Evolutionary conservation across 768 basidiomycete genomes (phyloP), one percentile per base, ranked within the genome.

Genomic region (Dendrothele bispora): DNA sequence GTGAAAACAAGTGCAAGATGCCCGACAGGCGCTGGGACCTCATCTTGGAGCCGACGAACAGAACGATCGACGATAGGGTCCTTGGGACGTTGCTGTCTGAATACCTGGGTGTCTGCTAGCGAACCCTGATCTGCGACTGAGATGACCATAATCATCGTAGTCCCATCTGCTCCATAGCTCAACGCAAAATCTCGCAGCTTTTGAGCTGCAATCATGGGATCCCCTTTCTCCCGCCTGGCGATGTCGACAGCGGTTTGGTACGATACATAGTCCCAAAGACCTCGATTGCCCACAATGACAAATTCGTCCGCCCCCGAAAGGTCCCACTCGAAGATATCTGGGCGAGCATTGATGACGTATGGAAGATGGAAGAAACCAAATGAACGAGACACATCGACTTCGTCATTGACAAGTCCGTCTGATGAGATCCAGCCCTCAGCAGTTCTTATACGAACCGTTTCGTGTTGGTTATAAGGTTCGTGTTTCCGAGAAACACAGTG

Each of bases 131-230:
- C 92, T 7, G 79, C 81, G 18, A 97, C 73, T 41, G 81, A 81
- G 55, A 98, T 82, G 28, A 98, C 93, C 95, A 98, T 98, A 69
- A 98, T 94, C 94, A 98, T 98, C 39, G 87, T 88, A 51, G 85
- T 90, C 12, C 91, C 91, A 46, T 89, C 84, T 15, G 94, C 91
- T 2, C 97, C 97, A 65, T 98, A 98, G 56, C 91, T 92, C 61
- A 99, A 91, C 7, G 97, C 93, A 53, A 98, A 90, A 63, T 99
- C 97, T 39, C 97, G 82, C 34, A 99, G 68, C 70, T 97, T 98
- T 71, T 98, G 95, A 1, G 97, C 92, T 4, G 97, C 97, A 60
- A 93, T 84, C 75, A 77, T 79, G 6, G 77, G 76, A 55, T 79
- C 74, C 4, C 69, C 64, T 29, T 77, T 66, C 57, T 88, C 88